Evolutionary conservation across 2,329 filamentous ascomycete genomes (phyloP), one percentile per base, ranked within the genome.

Genomic region (Alternaria angustiovoidea): DNA sequence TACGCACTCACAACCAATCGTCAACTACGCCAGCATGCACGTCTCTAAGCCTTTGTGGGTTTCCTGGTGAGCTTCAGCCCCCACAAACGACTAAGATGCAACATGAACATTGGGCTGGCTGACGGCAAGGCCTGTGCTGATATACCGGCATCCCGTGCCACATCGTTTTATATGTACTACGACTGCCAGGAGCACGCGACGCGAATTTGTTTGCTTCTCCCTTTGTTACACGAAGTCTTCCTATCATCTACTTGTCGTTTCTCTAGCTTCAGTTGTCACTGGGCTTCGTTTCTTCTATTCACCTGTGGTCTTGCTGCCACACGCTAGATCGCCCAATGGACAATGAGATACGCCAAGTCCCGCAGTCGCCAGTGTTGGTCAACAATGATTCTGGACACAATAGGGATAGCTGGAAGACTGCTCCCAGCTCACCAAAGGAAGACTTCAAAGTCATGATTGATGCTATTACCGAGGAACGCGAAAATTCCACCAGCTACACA

Each of bases 91-190:
- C 32, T 42, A 43, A 48, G 42, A 34, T 56, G 47, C 38, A 49
- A 26, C 28, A 56, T 59, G 34, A 44, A 51, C 38, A 34, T 48
- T 41, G 61, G 56, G 54, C 51, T 64, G 54, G 51, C 51, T 51
- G 51, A 47, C 48, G 51, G 39, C 26, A 48, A 32, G 32, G 53
- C 44, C 51, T 39, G 56, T 54, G 53, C 44, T 38, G 36, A 18
- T 38, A 9, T 18, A 38, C 36, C 16, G n/a, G 7, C 36, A 32
- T 57, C 30, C 18, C 57, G 54, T 63, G 34, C 34, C 36, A 14
- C 22, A 14, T 30, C 42, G 20, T 43, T 56, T 3, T 32, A 62
- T 57, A 11, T 59, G 28, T 54, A 56, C 6, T 38, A 44, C 39
- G 5, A 34, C 3, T 20, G 22, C 42, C 41, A 46, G 34, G 28